Percentiles rank a stretch among this genome's conserved stretches.
Conservation (phyloP, 441 rosid species). For the Jatropha podagrica region DNA sequence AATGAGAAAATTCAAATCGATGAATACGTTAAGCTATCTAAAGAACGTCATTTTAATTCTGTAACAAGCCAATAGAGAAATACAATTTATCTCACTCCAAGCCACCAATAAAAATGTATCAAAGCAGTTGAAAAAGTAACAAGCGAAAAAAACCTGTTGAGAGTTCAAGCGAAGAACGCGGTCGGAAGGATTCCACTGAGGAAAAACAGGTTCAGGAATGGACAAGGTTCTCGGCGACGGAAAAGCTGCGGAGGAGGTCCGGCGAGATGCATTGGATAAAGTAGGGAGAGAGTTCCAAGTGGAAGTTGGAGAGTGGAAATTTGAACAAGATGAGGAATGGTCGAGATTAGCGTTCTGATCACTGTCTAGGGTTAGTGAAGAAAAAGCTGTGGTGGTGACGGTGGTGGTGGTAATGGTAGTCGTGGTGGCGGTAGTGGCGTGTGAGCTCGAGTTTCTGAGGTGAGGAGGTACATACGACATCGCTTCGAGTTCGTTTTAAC, state of each 20-base stretch:
- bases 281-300: background rate
- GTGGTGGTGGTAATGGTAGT: background rate
- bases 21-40: background rate
- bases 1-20: background rate
- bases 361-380: constrained; percentile 21
- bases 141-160: constrained; percentile 24
- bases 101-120: background rate
- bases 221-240: constrained; percentile 18
- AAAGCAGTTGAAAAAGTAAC: background rate
- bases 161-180: constrained; percentile 40
- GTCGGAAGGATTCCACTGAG: constrained; percentile 39
- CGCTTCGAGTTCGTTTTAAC: constrained; percentile 8
- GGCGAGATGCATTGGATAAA: constrained; percentile 13
- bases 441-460: constrained; percentile 22
- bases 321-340: constrained; percentile 19
- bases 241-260: constrained; percentile 14
- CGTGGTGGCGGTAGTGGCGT: background rate
- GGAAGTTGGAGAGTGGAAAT: constrained; percentile 10
- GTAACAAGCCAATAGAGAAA: background rate
- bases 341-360: constrained; percentile 22
- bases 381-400: background rate
- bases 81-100: background rate
- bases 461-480: constrained; percentile 44
- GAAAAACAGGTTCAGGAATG: constrained; percentile 29
- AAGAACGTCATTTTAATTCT: background rate